phyloP scores from a whole-genome alignment of 495 filamentous ascomycete genomes.

The Trichoderma erinaceum region DNA sequence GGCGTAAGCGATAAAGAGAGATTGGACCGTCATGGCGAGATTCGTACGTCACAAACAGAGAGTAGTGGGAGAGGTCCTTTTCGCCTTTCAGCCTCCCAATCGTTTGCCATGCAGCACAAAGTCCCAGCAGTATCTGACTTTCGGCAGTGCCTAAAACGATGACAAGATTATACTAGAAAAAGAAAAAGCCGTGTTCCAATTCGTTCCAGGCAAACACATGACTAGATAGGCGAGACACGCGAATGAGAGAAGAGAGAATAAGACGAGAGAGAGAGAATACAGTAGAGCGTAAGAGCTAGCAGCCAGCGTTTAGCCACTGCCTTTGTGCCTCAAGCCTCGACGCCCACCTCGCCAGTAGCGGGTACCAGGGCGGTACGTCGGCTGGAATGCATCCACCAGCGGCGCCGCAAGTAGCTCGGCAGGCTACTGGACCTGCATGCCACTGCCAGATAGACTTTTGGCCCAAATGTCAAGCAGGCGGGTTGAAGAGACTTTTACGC shows the following conservation, averaged over 20 bases:
- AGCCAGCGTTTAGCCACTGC: too few relatives aligned
- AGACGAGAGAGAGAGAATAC: not conserved
- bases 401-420: not conserved
- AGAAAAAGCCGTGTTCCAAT: too few relatives aligned
- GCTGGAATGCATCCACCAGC: not conserved
- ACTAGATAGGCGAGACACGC: not conserved
- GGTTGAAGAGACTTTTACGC: too few relatives aligned
- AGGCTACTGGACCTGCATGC: not conserved
- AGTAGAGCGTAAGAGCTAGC: too few relatives aligned
- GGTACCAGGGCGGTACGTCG: not conserved
- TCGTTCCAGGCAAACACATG: not conserved
- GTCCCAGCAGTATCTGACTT: too few relatives aligned
- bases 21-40: not conserved
- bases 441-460: not conserved
- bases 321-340: not conserved
- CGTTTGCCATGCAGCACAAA: too few relatives aligned
- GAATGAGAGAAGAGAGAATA: not conserved
- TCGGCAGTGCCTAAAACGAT: too few relatives aligned
- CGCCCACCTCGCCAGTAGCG: not conserved
- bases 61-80: not conserved
- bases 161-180: too few relatives aligned
- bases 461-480: not conserved
- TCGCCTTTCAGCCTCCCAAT: not conserved
- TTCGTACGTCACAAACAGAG: not conserved
- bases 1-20: conserved; percentile 7